Conservation (phyloP, 805 yeast species). For the Saccharomyces eubayanus region DNA sequence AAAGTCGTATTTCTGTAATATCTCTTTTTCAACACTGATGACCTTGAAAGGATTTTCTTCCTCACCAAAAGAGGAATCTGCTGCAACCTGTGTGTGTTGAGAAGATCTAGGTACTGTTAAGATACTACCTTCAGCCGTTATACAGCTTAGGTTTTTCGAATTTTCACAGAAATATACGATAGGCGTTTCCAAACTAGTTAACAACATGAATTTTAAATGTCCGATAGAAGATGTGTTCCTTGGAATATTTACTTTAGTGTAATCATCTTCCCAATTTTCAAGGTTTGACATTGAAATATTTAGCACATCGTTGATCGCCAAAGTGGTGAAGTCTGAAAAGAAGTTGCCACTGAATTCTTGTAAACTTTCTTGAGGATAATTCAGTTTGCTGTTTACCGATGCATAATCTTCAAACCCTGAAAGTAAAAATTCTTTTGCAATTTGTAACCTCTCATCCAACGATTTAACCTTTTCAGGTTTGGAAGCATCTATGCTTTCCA, state of each 20-base stretch:
- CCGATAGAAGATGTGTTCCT: not conserved
- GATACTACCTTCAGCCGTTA: constrained; percentile 35
- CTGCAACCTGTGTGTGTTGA: constrained; percentile 27
- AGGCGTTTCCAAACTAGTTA: not conserved
- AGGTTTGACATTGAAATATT: not conserved
- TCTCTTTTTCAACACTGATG: constrained; percentile 34
- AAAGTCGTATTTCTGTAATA: constrained; percentile 39
- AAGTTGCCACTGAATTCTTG: not conserved
- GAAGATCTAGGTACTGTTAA: constrained; percentile 46
- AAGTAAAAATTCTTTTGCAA: constrained; percentile 39
- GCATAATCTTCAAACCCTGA: constrained; percentile 50
- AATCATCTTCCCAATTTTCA: not conserved
- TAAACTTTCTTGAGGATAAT: not conserved
- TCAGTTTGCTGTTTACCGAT: not conserved
- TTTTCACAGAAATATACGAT: not conserved
- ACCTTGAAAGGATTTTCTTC: constrained; percentile 41
- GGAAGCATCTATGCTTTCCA: constrained; percentile 48
- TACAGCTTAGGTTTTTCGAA: constrained; percentile 35
- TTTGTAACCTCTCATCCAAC: constrained; percentile 47
- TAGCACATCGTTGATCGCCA: not conserved
- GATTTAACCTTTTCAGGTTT: constrained; percentile 44
- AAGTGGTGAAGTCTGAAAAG: not conserved
- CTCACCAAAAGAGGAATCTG: constrained; percentile 53
- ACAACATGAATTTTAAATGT: not conserved
- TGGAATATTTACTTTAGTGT: not conserved